Conservation (phyloP, 192 early-diverging fungal genomes). For the Coemansia sp. region DNA sequence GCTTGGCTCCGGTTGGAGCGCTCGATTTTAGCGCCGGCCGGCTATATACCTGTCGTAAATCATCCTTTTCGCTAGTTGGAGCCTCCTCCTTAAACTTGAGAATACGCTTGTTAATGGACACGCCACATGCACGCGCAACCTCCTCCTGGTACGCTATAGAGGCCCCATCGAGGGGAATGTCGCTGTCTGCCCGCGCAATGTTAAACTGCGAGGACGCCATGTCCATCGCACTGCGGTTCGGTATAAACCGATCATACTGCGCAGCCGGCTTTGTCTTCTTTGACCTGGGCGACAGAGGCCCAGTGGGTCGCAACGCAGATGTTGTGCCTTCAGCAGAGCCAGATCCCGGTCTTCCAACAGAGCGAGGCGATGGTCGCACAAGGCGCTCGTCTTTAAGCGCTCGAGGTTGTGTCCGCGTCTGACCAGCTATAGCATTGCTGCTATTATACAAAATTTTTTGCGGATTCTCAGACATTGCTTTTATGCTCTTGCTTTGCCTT, state of each 20-base stretch:
- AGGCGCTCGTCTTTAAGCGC: conserved; percentile 30
- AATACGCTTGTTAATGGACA: conserved; percentile 78
- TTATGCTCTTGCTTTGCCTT: not conserved
- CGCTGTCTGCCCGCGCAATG: conserved; percentile 45
- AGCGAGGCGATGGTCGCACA: conserved; percentile 27
- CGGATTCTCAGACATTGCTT: conserved; percentile 18
- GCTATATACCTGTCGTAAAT: conserved; percentile 60
- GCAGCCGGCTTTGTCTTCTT: conserved; percentile 33
- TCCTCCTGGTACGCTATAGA: conserved; percentile 71
- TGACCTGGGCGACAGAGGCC: conserved; percentile 30
- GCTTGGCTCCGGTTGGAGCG: conserved; percentile 36
- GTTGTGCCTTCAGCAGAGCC: conserved; percentile 7
- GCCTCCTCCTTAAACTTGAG: conserved; percentile 77
- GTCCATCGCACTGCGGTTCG: conserved; percentile 71
- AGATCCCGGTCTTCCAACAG: conserved; percentile 13
- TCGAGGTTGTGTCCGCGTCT: conserved; percentile 5
- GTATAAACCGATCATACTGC: conserved; percentile 89
- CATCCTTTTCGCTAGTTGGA: conserved; percentile 59
- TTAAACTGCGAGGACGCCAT: conserved; percentile 72
- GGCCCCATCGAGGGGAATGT: conserved; percentile 51
- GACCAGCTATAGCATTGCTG: conserved; percentile 11
- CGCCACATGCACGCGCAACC: conserved; percentile 76
- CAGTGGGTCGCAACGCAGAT: conserved; percentile 1
- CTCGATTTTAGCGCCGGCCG: conserved; percentile 29
- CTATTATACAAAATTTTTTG: conserved; percentile 19